These are phyloP conservation scores for Actinidia polygama DNA, from an alignment of 179 eudicot genomes.

Conservation along the genomic window DNA sequence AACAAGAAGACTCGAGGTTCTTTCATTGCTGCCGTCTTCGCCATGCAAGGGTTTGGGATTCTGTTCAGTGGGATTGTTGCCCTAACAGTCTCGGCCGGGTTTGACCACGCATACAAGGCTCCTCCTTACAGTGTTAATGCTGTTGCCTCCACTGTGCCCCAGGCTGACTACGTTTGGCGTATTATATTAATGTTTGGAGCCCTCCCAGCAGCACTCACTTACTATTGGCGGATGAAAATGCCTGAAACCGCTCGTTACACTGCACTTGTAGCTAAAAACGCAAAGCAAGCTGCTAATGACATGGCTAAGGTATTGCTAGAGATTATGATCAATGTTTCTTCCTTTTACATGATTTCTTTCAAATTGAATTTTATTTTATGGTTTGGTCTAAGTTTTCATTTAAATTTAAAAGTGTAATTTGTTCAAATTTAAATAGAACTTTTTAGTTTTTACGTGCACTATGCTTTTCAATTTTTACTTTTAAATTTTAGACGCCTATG, in stretches of 20 bases:
- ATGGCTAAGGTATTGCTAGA: slow-evolving; percentile 34
- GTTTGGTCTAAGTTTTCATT: too few species aligned
- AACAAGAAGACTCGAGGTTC: slow-evolving; percentile 57
- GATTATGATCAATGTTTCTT: too few species aligned
- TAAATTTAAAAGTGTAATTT: too few species aligned
- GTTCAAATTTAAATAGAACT: too few species aligned
- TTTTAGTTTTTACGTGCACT: too few species aligned
- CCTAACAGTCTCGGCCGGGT: slow-evolving; percentile 13
- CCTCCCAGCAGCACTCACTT: slow-evolving; percentile 34
- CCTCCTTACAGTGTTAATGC: background rate
- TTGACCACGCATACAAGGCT: background rate
- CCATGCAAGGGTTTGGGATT: slow-evolving; percentile 54
- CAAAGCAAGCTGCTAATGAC: slow-evolving; percentile 38
- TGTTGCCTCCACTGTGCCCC: slow-evolving; percentile 22
- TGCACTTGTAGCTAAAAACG: slow-evolving; percentile 41
- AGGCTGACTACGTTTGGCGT: slow-evolving; percentile 39
- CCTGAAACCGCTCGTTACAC: slow-evolving; percentile 52
- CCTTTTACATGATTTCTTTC: too few species aligned
- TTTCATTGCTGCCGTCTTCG: slow-evolving; percentile 62
- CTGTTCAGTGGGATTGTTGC: slow-evolving; percentile 30
- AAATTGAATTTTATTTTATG: too few species aligned
- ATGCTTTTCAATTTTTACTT: too few species aligned
- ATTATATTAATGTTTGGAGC: slow-evolving; percentile 43
- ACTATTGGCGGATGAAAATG: slow-evolving; percentile 51
- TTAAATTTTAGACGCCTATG: too few species aligned